Evolutionary conservation across 495 filamentous ascomycete genomes (phyloP).

Genomic region (Penicillium paradoxum): DNA sequence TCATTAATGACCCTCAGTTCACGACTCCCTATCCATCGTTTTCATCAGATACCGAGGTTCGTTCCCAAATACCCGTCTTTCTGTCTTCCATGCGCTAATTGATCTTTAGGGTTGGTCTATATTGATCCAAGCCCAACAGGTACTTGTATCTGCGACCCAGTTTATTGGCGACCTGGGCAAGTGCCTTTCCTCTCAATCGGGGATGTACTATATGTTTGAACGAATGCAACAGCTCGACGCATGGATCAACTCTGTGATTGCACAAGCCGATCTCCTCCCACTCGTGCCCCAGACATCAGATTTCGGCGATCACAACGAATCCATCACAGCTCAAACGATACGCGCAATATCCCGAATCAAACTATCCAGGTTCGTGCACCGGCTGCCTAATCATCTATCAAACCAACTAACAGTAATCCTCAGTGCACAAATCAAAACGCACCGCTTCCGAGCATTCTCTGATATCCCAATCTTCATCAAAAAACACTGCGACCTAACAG

Average conservation of each 20-base stretch:
- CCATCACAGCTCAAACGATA: constrained; percentile 45
- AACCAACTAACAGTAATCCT: constrained; percentile 2
- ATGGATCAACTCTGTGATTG: constrained; percentile 44
- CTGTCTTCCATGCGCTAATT: constrained; percentile 5
- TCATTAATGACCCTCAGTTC: constrained; percentile 53
- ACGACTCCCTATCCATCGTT: constrained; percentile 52
- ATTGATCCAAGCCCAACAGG: constrained; percentile 54
- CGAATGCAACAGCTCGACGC: constrained; percentile 53
- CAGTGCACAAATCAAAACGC: constrained; percentile 57
- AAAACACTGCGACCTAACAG: constrained; percentile 53
- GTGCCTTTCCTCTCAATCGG: constrained; percentile 31
- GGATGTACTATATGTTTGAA: constrained; percentile 45
- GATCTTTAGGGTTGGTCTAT: constrained; percentile 46
- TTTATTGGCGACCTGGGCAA: constrained; percentile 52
- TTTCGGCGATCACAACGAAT: constrained; percentile 41
- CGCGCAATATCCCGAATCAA: constrained; percentile 55
- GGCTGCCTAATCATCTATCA: neutral
- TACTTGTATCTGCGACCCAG: constrained; percentile 51
- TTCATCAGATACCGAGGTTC: constrained; percentile 49
- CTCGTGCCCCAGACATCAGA: constrained; percentile 33
- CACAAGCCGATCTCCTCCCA: constrained; percentile 42
- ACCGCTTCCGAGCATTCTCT: constrained; percentile 56
- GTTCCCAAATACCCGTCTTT: constrained; percentile 1
- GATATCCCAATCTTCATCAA: constrained; percentile 57
- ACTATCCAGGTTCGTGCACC: constrained; percentile 43